Evolutionary conservation across 1,284 basidiomycete species (phyloP).

Genomic region (Ceratobasidium sp.): DNA sequence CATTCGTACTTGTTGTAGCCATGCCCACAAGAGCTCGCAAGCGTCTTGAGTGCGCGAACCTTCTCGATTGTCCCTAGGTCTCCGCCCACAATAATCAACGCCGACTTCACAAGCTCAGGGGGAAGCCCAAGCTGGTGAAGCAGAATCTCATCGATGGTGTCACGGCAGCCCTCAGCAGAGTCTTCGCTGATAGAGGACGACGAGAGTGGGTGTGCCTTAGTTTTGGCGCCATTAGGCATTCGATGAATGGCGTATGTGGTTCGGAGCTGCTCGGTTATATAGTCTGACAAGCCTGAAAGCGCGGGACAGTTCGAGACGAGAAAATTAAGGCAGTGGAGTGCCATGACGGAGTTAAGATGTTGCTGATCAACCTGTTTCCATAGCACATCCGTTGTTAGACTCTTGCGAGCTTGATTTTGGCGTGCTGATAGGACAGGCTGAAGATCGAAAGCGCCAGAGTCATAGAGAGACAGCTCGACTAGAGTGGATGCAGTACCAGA

Average conservation of each 20-base stretch:
- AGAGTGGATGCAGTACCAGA: constrained; percentile 12
- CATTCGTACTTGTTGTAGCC: constrained; percentile 47
- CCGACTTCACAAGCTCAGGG: constrained; percentile 15
- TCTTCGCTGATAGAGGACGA: not conserved
- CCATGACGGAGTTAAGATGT: not conserved
- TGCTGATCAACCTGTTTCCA: not conserved
- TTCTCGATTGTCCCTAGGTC: constrained; percentile 46
- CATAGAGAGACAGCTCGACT: not conserved
- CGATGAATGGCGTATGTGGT: not conserved
- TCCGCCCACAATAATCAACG: constrained; percentile 43
- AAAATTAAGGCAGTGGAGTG: not conserved
- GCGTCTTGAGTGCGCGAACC: constrained; percentile 41
- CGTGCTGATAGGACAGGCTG: not conserved
- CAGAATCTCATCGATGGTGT: constrained; percentile 5
- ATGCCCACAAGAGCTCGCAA: constrained; percentile 37
- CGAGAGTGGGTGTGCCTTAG: not conserved
- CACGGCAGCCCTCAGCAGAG: not conserved
- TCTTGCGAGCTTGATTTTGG: not conserved
- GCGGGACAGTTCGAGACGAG: not conserved
- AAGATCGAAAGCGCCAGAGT: not conserved
- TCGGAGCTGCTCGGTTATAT: not conserved
- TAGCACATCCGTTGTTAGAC: not conserved
- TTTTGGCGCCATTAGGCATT: not conserved
- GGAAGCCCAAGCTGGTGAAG: constrained; percentile 40
- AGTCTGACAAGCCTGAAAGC: not conserved